Percentiles rank a stretch among this genome's conserved stretches.
These are phyloP conservation scores for Solanum aculeatissimum DNA, from an alignment of 305 asterid species.

Conservation along the genomic window DNA sequence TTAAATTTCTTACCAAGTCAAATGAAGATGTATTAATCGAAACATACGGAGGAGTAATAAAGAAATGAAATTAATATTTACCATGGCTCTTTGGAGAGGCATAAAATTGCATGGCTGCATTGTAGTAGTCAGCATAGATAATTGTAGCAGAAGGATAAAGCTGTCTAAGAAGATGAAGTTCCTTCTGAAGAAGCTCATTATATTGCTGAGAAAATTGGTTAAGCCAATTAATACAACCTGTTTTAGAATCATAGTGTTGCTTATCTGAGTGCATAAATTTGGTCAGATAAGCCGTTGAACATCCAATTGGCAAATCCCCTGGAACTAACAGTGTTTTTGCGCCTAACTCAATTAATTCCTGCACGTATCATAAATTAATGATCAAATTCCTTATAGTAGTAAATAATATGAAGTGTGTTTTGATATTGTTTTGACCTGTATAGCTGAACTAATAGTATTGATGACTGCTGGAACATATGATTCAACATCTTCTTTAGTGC, in stretches of 20 bases:
- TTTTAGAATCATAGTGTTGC: background rate
- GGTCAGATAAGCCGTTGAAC: slow-evolving; percentile 2
- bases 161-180: slow-evolving; percentile 9
- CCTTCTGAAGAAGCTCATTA: slow-evolving; percentile 15
- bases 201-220: slow-evolving; percentile 13
- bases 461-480: slow-evolving; percentile 19
- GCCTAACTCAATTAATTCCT: background rate
- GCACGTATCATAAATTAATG: background rate
- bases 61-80: background rate
- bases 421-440: background rate
- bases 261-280: background rate
- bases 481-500: background rate
- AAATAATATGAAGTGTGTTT: no score
- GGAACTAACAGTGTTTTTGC: background rate
- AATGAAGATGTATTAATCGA: background rate
- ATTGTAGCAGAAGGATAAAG: slow-evolving; percentile 20
- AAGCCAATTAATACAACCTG: slow-evolving; percentile 19
- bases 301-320: slow-evolving; percentile 17
- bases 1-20: background rate
- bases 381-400: background rate
- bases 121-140: slow-evolving; percentile 24
- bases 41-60: background rate
- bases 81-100: slow-evolving; percentile 1
- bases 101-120: slow-evolving; percentile 11
- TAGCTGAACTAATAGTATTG: background rate